Base-by-base conservation (phyloP, 1,139 yeast genomes). In the Hansenula anomala region DNA sequence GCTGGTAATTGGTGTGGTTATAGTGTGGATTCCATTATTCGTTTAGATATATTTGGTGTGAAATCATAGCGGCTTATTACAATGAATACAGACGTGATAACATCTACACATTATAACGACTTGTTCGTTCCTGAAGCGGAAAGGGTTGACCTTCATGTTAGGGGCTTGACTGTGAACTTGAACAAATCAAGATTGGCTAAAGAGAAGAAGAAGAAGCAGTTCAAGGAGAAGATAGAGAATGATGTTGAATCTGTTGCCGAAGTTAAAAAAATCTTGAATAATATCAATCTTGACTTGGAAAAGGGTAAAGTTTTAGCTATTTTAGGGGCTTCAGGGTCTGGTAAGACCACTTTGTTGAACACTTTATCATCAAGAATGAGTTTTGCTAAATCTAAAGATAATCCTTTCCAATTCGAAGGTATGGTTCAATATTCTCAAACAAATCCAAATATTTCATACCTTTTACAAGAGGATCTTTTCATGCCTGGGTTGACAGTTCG, bases 291-390 rank as follows among this genome's bases (percentile, higher is more conserved):
- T 44, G 75, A 76, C 39, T 64, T 81, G 15, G 67, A 71, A 0
- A 51, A 67, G 2, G 79, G 81, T 24, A 64, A 75, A 12, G 55
- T 82, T 41, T 66, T 81, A 59, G 88, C 88, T 7, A 80, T 82
- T 22, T 71, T 82, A 67, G 90, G 90, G 3, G 87, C 89, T 0
- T 78, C 90, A 1, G 95, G 95, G 1, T 75, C 86, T 12, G 95
- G 95, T 10, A 86, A 86, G 53, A 86, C 95, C 0, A 83, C 95
- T 0, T 58, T 86, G 32, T 64, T 86, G 17, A 85, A 86, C 51
- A 75, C 78, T 1, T 59, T 86, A 45, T 84, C 92, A 0, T 74
- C 78, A 38, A 60, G 87, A 43, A 70, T 79, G 47, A 55, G 67
- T n/a, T 50, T 60, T 4, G 37, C 57, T 1, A 49, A 49, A 13